Conservation (phyloP, 345 rosid species). For the Dovyalis caffra region DNA sequence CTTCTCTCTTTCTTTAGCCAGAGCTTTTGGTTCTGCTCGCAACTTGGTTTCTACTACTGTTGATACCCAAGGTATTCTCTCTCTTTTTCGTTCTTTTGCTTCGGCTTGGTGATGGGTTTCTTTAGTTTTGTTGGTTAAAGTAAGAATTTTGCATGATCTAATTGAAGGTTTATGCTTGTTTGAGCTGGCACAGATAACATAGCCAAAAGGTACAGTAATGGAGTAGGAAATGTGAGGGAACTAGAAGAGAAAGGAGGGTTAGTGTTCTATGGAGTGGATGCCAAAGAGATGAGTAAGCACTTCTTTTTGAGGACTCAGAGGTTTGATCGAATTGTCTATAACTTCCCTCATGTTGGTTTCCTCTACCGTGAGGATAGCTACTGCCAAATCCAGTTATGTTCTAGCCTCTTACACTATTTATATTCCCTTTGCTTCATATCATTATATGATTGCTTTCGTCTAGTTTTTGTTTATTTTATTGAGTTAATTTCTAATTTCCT, state of each 20-base stretch:
- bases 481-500: not conserved
- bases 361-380: slow-evolving; percentile 28
- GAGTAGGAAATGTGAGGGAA: slow-evolving; percentile 26
- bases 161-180: not conserved
- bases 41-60: slow-evolving; percentile 60
- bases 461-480: not conserved
- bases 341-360: slow-evolving; percentile 47
- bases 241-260: slow-evolving; percentile 30
- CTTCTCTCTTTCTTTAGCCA: slow-evolving; percentile 50
- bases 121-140: not conserved
- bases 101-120: not conserved
- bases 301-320: slow-evolving; percentile 30
- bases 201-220: slow-evolving; percentile 30
- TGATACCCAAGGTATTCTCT: slow-evolving; percentile 35
- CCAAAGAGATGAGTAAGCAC: slow-evolving; percentile 35
- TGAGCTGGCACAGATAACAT: slow-evolving; percentile 13
- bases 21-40: slow-evolving; percentile 51
- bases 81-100: not conserved
- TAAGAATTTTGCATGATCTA: not conserved
- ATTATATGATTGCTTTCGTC: not conserved
- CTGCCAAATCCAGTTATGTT: slow-evolving; percentile 35
- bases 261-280: slow-evolving; percentile 39
- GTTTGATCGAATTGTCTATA: slow-evolving; percentile 38
- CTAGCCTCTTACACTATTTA: not conserved
- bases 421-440: not conserved